Evolutionary conservation across 2,329 filamentous ascomycete species (phyloP).

Genomic region (Cadophora malorum): DNA sequence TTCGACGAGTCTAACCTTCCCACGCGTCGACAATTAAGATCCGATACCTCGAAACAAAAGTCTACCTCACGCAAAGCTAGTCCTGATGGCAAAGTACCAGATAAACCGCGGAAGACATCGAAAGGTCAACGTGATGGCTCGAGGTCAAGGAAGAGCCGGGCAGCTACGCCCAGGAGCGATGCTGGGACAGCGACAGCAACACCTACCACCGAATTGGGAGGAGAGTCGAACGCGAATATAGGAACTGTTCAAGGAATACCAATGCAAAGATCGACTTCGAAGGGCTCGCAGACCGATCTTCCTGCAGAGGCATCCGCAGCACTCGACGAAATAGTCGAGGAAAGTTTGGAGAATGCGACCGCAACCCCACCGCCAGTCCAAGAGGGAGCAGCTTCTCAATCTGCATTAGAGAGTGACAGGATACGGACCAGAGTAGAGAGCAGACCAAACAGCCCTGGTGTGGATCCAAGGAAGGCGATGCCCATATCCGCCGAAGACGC

Average conservation of each 20-base stretch:
- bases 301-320: conserved; percentile 36
- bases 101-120: conserved; percentile 34
- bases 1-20: conserved; percentile 62
- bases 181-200: conserved; percentile 27
- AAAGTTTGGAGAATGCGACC: conserved; percentile 36
- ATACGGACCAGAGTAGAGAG: conserved; percentile 39
- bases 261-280: conserved; percentile 41
- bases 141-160: conserved; percentile 39
- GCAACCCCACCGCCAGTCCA: conserved; percentile 26
- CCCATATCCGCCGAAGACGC: conserved; percentile 47
- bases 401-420: conserved; percentile 38
- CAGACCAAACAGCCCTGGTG: conserved; percentile 42
- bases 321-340: conserved; percentile 37
- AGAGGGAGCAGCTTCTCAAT: conserved; percentile 27
- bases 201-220: conserved; percentile 26
- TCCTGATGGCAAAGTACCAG: conserved; percentile 33
- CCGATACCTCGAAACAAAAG: conserved; percentile 52
- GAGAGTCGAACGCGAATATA: conserved; percentile 9
- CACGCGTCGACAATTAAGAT: conserved; percentile 52
- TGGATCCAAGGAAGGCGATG: conserved; percentile 42
- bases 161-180: conserved; percentile 38
- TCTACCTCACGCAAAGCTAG: conserved; percentile 39
- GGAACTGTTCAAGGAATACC: conserved; percentile 27
- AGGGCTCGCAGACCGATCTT: conserved; percentile 43
- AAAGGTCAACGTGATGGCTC: conserved; percentile 39